A percentile compares a stretch with the other conserved stretches of the same genome.
Evolutionary conservation across 768 basidiomycete genomes (phyloP).

Genomic region (Rhizopogon sp.): DNA sequence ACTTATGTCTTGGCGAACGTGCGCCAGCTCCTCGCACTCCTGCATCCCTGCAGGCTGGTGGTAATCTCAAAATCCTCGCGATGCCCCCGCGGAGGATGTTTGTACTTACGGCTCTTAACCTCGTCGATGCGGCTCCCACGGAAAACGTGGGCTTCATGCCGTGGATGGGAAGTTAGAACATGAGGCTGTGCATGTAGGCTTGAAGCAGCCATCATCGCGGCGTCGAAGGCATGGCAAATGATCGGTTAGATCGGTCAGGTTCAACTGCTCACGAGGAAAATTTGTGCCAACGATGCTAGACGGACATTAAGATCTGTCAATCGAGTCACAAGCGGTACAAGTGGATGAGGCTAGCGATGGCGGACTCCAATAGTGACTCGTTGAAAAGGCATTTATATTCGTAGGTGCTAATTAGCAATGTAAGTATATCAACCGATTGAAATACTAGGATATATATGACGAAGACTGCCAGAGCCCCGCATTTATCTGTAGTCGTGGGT

Average conservation of each 20-base stretch:
- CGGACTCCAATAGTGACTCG: too few species aligned
- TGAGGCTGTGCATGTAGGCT: not conserved
- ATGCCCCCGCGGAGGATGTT: not conserved
- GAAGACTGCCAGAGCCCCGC: not conserved
- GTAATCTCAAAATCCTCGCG: not conserved
- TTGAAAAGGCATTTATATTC: too few species aligned
- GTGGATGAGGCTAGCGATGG: too few species aligned
- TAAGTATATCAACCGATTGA: not conserved
- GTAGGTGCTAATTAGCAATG: not conserved
- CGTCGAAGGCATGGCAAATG: not conserved
- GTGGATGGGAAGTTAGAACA: not conserved
- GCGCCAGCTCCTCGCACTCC: not conserved
- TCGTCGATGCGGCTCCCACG: not conserved
- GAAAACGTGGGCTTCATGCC: not conserved
- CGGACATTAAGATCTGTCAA: too few species aligned
- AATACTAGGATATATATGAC: not conserved
- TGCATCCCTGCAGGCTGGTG: not conserved
- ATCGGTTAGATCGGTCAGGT: not conserved
- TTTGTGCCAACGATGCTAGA: too few species aligned
- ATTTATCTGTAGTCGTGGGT: not conserved
- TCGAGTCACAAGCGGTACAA: too few species aligned
- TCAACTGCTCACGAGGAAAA: not conserved
- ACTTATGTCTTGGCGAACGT: not conserved
- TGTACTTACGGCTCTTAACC: not conserved
- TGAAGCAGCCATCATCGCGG: not conserved